Evolutionary conservation across 345 rosid species (phyloP).

Genomic region (Melaleuca alternifolia): DNA sequence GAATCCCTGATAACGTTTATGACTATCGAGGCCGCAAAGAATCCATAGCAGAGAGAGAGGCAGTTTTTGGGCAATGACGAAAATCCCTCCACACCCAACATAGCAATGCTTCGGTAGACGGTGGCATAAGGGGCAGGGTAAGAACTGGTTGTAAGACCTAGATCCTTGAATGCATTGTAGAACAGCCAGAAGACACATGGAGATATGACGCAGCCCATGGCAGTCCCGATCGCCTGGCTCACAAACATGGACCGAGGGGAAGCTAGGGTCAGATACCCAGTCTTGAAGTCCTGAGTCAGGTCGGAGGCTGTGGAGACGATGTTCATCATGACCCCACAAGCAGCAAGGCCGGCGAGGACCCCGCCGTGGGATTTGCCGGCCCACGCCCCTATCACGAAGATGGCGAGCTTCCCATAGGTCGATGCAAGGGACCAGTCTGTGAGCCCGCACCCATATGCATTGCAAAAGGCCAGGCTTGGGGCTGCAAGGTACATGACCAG

Average conservation of each 20-base stretch:
- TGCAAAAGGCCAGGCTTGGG: constrained; percentile 66
- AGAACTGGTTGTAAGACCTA: constrained; percentile 33
- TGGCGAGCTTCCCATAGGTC: constrained; percentile 74
- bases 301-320: constrained; percentile 89
- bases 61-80: constrained; percentile 58
- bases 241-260: constrained; percentile 5
- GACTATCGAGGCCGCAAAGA: constrained; percentile 43
- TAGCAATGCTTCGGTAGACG: constrained; percentile 46
- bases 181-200: constrained; percentile 2
- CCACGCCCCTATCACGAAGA: constrained; percentile 64
- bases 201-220: background rate
- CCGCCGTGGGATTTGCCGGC: constrained; percentile 59
- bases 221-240: background rate
- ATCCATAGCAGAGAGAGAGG: constrained; percentile 38
- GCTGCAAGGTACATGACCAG: constrained; percentile 54
- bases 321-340: constrained; percentile 92
- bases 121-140: constrained; percentile 63
- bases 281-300: constrained; percentile 1
- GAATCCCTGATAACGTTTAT: constrained; percentile 38
- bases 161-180: constrained; percentile 18
- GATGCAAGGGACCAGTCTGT: constrained; percentile 86
- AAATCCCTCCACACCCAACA: constrained; percentile 56
- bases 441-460: constrained; percentile 80
- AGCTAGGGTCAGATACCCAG: background rate
- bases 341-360: constrained; percentile 67